These are phyloP conservation scores for Chaetomium sp. DNA, from an alignment of 2,329 filamentous ascomycete genomes.

Conservation along the genomic window DNA sequence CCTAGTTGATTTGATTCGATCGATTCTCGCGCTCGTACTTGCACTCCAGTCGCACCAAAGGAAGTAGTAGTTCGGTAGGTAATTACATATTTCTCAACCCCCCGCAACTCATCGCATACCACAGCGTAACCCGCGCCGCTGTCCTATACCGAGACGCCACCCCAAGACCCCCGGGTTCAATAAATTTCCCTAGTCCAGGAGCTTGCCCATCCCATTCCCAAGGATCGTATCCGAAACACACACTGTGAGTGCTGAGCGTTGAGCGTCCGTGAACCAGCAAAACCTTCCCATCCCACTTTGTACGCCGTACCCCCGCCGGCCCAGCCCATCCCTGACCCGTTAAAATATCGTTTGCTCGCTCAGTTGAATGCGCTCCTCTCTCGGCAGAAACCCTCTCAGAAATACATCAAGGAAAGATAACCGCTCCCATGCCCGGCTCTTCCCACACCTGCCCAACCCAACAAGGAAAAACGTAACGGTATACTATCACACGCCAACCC, in stretches of 20 bases:
- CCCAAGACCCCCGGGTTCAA: background rate
- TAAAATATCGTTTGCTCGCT: constrained; percentile 1
- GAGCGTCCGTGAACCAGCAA: constrained; percentile 13
- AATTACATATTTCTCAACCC: constrained; percentile 1
- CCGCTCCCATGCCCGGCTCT: background rate
- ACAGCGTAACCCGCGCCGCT: background rate
- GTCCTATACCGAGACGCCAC: background rate
- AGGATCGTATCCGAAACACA: background rate
- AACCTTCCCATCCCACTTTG: background rate
- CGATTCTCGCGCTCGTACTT: constrained; percentile 13
- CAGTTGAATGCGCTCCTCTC: background rate
- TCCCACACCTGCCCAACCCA: background rate
- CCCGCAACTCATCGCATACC: background rate
- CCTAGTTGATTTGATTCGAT: background rate
- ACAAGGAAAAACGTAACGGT: background rate
- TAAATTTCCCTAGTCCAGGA: background rate
- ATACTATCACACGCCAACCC: background rate
- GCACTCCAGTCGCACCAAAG: constrained; percentile 16
- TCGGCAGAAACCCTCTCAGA: background rate
- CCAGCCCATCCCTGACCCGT: background rate
- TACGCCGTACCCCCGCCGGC: constrained; percentile 4
- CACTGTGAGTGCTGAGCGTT: constrained; percentile 4
- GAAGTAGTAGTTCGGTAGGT: background rate
- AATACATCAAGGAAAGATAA: background rate
- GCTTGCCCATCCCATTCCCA: background rate